Evolutionary conservation across 371 early-diverging fungal species (phyloP).

Genomic region (Furculomyces boomerangus): DNA sequence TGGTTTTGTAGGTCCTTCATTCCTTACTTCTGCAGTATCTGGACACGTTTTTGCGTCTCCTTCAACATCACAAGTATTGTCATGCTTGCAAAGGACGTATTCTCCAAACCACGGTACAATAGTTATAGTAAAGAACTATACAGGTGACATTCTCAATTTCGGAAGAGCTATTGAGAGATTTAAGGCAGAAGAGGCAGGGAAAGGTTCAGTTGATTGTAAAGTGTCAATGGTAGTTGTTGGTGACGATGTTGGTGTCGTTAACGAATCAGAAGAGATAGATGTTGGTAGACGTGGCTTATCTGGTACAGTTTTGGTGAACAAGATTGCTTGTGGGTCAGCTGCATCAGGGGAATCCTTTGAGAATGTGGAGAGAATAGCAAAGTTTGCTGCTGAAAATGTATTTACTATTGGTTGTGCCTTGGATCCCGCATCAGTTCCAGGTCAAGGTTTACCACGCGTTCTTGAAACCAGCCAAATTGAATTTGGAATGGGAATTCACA

Average conservation of each 20-base stretch:
- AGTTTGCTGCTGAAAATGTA: slow-evolving; percentile 30
- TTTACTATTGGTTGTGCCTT: slow-evolving; percentile 64
- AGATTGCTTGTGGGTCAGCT: slow-evolving; percentile 53
- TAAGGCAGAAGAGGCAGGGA: slow-evolving; percentile 33
- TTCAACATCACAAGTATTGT: slow-evolving; percentile 45
- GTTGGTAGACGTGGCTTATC: slow-evolving; percentile 69
- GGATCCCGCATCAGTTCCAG: slow-evolving; percentile 55
- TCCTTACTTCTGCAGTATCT: slow-evolving; percentile 58
- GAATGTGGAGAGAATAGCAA: slow-evolving; percentile 29
- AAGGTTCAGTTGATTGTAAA: slow-evolving; percentile 20
- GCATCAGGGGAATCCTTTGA: slow-evolving; percentile 36
- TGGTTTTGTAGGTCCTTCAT: slow-evolving; percentile 51
- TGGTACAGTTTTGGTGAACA: slow-evolving; percentile 58
- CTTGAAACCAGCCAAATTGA: slow-evolving; percentile 36
- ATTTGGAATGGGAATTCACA: slow-evolving; percentile 56
- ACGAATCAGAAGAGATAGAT: slow-evolving; percentile 27
- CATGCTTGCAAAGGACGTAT: slow-evolving; percentile 40
- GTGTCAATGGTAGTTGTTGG: slow-evolving; percentile 54
- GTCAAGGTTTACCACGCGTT: slow-evolving; percentile 26
- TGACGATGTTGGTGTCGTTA: slow-evolving; percentile 59
- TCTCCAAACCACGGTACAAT: slow-evolving; percentile 43
- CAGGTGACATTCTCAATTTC: slow-evolving; percentile 64
- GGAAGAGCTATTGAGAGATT: slow-evolving; percentile 61
- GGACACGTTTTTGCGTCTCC: slow-evolving; percentile 76
- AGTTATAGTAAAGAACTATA: slow-evolving; percentile 70